phyloP scores from a whole-genome alignment of 306 rosid species.

The Cicer bijugum region DNA sequence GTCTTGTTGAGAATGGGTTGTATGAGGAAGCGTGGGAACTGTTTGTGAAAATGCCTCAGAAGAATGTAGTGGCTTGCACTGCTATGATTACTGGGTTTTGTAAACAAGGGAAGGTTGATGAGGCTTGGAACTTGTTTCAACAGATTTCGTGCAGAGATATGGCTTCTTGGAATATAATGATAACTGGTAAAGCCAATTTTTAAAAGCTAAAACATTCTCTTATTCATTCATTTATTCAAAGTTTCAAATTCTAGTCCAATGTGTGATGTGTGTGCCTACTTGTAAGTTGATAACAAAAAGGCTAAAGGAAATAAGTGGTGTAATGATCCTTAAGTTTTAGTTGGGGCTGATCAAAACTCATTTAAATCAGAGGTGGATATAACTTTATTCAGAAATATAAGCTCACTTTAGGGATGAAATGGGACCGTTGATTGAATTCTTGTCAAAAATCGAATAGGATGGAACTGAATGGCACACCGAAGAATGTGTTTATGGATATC shows the following conservation, averaged over 20 bases:
- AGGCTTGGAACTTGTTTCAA: slow-evolving; percentile 56
- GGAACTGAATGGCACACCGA: neutral
- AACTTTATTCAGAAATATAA: neutral
- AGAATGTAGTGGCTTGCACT: slow-evolving; percentile 50
- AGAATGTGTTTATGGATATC: neutral
- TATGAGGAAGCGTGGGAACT: slow-evolving; percentile 56
- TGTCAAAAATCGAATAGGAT: neutral
- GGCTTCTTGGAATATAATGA: slow-evolving; percentile 63
- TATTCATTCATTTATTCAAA: neutral
- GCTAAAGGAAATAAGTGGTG: neutral
- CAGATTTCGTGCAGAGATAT: slow-evolving; percentile 50
- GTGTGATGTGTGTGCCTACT: neutral
- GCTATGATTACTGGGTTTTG: slow-evolving; percentile 61
- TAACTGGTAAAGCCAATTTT: slow-evolving; percentile 46
- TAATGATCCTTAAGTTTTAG: neutral
- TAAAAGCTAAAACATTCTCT: neutral
- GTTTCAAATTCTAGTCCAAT: slow-evolving; percentile 6
- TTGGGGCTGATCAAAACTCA: neutral
- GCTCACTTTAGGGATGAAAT: neutral
- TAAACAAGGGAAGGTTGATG: slow-evolving; percentile 55
- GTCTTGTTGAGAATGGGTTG: slow-evolving; percentile 56
- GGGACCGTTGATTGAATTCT: neutral
- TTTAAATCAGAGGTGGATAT: neutral
- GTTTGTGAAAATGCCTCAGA: slow-evolving; percentile 57
- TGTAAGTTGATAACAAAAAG: neutral